Evolutionary conservation across 345 rosid species (phyloP).

Genomic region (Erodium maritimum): DNA sequence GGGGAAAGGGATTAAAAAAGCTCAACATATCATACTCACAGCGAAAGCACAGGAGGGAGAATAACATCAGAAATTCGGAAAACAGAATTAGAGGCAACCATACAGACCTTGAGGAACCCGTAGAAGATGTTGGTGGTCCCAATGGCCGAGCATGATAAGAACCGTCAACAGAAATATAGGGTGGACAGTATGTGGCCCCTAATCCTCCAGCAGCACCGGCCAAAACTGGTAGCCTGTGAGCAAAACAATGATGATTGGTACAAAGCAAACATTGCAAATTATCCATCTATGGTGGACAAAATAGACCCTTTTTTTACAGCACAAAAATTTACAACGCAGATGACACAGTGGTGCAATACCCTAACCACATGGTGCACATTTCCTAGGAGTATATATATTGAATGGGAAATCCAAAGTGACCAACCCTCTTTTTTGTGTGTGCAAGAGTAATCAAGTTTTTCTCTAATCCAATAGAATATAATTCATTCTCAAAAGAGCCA

Average conservation of each 20-base stretch:
- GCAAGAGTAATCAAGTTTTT: no score
- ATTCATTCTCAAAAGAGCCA: no score
- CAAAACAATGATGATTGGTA: conserved; percentile 3
- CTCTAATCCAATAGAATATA: no score
- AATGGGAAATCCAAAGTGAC: no score
- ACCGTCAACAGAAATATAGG: conserved; percentile 64
- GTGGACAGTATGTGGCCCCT: conserved; percentile 63
- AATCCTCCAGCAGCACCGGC: conserved; percentile 74
- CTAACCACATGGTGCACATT: no score
- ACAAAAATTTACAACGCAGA: no score
- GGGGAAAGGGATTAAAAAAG: not conserved
- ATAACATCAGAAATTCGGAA: not conserved
- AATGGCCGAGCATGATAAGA: conserved; percentile 49
- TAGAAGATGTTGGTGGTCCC: conserved; percentile 33
- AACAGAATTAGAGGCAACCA: no score
- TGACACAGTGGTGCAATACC: no score
- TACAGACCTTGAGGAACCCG: conserved; percentile 49
- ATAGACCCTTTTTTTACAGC: not conserved
- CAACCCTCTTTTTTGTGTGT: no score
- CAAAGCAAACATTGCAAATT: not conserved
- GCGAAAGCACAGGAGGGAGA: not conserved
- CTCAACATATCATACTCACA: not conserved
- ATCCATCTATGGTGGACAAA: conserved; percentile 15
- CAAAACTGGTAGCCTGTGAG: conserved; percentile 74
- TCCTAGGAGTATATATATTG: no score